Evolutionary conservation across 345 rosid species (phyloP).

Genomic region (Euclidium syriacum): DNA sequence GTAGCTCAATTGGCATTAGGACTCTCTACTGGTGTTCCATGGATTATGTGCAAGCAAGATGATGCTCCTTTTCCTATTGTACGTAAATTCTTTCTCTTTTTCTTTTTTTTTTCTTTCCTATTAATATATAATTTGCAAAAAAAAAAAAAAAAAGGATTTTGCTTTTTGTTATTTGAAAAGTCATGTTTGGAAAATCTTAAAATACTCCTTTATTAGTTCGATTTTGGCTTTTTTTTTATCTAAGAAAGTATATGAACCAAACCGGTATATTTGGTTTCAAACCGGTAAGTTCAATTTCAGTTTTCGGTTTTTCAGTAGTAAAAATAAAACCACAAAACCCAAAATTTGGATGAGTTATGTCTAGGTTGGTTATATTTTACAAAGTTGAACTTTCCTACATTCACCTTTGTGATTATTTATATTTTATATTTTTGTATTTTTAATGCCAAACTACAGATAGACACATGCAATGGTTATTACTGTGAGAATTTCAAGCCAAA

Average conservation of each 20-base stretch:
- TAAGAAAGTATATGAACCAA: neutral
- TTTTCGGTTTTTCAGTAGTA: too few relatives aligned
- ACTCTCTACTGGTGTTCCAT: constrained; percentile 87
- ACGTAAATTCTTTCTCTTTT: constrained; percentile 25
- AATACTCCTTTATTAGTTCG: neutral
- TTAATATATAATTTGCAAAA: neutral
- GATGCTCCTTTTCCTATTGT: constrained; percentile 93
- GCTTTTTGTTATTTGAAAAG: neutral
- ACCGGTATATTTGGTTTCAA: too few relatives aligned
- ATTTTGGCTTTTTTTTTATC: neutral
- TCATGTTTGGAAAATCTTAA: neutral
- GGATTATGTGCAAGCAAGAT: constrained; percentile 99
- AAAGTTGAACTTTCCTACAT: neutral
- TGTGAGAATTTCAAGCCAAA: constrained; percentile 73
- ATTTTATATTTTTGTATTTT: neutral
- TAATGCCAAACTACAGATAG: constrained; percentile 41
- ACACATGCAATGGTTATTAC: constrained; percentile 90
- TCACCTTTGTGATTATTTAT: neutral
- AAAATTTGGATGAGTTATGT: too few relatives aligned
- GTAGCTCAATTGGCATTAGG: constrained; percentile 89
- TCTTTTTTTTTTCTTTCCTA: constrained; percentile 8
- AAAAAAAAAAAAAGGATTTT: neutral
- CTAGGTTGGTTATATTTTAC: too few relatives aligned
- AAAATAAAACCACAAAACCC: too few relatives aligned
- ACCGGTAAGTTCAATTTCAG: too few relatives aligned